These are phyloP conservation scores for Lipomyces mesembrius DNA, from an alignment of 805 yeast species.

Conservation along the genomic window DNA sequence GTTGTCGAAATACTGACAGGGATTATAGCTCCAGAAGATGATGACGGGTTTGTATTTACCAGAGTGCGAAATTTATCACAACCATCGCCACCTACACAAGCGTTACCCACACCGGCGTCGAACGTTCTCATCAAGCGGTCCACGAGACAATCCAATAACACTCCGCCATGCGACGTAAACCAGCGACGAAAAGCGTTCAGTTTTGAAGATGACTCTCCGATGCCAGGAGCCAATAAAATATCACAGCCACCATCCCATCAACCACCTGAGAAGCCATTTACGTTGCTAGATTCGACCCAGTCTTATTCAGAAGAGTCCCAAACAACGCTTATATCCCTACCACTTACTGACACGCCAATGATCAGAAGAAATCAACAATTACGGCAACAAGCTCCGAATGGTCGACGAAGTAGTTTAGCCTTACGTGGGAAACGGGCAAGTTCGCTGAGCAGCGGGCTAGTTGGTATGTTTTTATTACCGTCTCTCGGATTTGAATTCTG, in stretches of 20 bases:
- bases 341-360: conserved; percentile 49
- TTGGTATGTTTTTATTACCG: conserved; percentile 25
- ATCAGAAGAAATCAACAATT: conserved; percentile 47
- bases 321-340: conserved; percentile 42
- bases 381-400: conserved; percentile 40
- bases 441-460: conserved; percentile 74
- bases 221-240: not conserved
- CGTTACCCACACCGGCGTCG: not conserved
- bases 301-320: conserved; percentile 15
- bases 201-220: conserved; percentile 12
- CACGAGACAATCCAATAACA: not conserved
- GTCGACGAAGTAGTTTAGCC: conserved; percentile 42
- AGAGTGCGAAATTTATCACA: conserved; percentile 36
- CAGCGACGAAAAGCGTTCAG: conserved; percentile 4
- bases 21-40: conserved; percentile 40
- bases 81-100: conserved; percentile 10
- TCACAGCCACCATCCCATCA: not conserved
- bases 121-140: not conserved
- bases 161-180: not conserved
- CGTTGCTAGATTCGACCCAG: conserved; percentile 3
- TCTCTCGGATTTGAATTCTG: not conserved
- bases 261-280: not conserved
- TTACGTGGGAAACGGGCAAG: conserved; percentile 72
- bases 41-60: conserved; percentile 46
- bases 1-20: not conserved